Evolutionary conservation across 306 rosid species (phyloP).

Genomic region (Vigna nakashimae): DNA sequence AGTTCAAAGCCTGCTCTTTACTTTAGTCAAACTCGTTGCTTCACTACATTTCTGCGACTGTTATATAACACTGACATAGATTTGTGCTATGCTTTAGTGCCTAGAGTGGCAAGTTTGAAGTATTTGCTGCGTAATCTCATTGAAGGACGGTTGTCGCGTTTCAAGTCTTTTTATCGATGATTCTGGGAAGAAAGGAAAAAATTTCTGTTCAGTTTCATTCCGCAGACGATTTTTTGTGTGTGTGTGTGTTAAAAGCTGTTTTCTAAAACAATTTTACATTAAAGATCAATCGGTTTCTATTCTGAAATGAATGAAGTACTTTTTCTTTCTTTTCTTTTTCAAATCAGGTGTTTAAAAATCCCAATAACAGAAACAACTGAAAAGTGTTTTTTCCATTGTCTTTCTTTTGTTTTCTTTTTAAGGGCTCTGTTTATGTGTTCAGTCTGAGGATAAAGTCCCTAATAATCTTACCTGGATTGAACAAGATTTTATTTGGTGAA

Average conservation of each 20-base stretch:
- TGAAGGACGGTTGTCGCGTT: neutral
- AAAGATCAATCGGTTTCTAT: neutral
- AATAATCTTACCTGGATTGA: no score
- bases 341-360: neutral
- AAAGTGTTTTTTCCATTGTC: neutral
- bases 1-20: conserved; percentile 19
- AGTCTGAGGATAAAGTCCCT: neutral
- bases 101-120: conserved; percentile 24
- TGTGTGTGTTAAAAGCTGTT: neutral
- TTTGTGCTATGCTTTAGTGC: conserved; percentile 23
- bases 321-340: neutral
- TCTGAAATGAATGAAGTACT: neutral
- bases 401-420: neutral
- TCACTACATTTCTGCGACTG: neutral
- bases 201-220: neutral
- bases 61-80: conserved; percentile 8
- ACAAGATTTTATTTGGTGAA: no score
- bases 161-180: neutral
- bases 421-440: neutral
- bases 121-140: conserved; percentile 1
- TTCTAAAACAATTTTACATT: neutral
- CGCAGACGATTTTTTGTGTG: neutral
- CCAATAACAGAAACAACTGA: neutral
- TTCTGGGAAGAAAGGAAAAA: neutral
- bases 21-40: conserved; percentile 14